Base-by-base conservation (phyloP, 768 basidiomycete species). In the Naganishia vaughanmartiniae region DNA sequence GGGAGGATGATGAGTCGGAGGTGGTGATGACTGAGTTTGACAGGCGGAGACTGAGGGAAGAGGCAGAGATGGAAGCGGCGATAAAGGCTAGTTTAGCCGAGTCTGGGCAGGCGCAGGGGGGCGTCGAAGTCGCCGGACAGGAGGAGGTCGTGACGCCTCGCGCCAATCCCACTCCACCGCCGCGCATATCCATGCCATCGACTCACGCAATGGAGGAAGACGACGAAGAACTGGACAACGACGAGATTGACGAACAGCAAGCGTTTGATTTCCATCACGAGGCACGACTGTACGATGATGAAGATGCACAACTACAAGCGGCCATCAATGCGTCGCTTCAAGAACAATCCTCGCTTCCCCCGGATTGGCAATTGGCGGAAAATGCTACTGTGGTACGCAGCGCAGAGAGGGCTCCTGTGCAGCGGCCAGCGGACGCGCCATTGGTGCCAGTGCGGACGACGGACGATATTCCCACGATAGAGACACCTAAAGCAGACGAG, bases 231-330 rank as follows among this genome's bases (percentile, higher is more conserved):
- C 30, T 45, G 56, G 58, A 63, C 57, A 30, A 51, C 31, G 54
- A 55, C 30, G 54, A 67, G 26, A 21, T 56, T 17, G 55, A 39
- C 30, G 46, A 66, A 7, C 51, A 45, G 39, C 34, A 63, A 30
- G 36, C 60, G 36, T 63, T 63, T 63, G 60, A 63, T 28, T 63
- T 63, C 42, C 60, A 63, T 14, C 39, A 63, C 60, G 39, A 63
- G 24, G 60, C 60, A 6, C 60, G 60, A 67, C 70, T 69, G 54
- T 80, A 79, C 74, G 92, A 93, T 72, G 92, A 94, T 73, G 92
- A 93, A 63, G 92, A 95, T 75, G 87, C 86, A 28, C 89, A 90
- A 74, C 82, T 95, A 55, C 93, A 94, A 81, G 92, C 92, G 14
- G 93, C 93, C 5, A 83, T 95, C 57, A 88, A 84, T 77, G 93